A percentile compares a stretch with the other conserved stretches of the same genome.
Evolutionary conservation across 2,329 filamentous ascomycete genomes (phyloP).

Genomic region (Lasiodiplodia sp.): DNA sequence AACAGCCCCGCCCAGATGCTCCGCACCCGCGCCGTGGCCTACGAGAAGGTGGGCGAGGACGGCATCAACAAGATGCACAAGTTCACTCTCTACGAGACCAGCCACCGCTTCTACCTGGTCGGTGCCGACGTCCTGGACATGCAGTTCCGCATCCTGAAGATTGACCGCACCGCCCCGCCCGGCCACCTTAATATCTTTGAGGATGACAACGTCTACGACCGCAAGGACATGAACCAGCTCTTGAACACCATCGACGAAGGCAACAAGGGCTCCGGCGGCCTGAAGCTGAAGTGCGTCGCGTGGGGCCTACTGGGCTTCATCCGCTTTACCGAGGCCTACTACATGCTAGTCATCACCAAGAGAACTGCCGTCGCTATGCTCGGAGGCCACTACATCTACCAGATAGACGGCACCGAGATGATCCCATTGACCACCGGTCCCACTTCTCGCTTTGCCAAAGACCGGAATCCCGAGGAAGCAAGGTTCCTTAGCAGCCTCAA

Average conservation of each 20-base stretch:
- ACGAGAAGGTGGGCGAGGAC: slow-evolving; percentile 52
- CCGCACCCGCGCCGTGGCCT: slow-evolving; percentile 47
- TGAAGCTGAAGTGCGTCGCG: slow-evolving; percentile 86
- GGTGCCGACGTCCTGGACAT: slow-evolving; percentile 90
- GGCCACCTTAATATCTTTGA: slow-evolving; percentile 85
- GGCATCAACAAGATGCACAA: slow-evolving; percentile 77
- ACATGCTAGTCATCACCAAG: slow-evolving; percentile 97
- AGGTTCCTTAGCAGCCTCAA: slow-evolving; percentile 88
- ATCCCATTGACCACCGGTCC: slow-evolving; percentile 80
- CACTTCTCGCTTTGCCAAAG: slow-evolving; percentile 73
- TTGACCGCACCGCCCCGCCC: slow-evolving; percentile 84
- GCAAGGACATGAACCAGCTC: slow-evolving; percentile 91
- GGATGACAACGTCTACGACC: slow-evolving; percentile 93
- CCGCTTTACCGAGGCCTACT: slow-evolving; percentile 92
- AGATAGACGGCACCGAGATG: slow-evolving; percentile 91
- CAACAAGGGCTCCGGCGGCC: slow-evolving; percentile 86
- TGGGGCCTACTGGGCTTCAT: slow-evolving; percentile 97
- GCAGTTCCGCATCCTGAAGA: slow-evolving; percentile 90
- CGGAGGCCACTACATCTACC: slow-evolving; percentile 94
- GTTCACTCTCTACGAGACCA: slow-evolving; percentile 97
- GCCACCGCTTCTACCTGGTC: slow-evolving; percentile 90
- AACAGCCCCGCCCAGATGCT: slow-evolving; percentile 49
- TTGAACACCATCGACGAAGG: slow-evolving; percentile 94
- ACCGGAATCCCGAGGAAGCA: slow-evolving; percentile 86
- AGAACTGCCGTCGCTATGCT: slow-evolving; percentile 95